Evolutionary conservation across 805 yeast genomes (phyloP).

Genomic region (Debaryomyces hansenii): DNA sequence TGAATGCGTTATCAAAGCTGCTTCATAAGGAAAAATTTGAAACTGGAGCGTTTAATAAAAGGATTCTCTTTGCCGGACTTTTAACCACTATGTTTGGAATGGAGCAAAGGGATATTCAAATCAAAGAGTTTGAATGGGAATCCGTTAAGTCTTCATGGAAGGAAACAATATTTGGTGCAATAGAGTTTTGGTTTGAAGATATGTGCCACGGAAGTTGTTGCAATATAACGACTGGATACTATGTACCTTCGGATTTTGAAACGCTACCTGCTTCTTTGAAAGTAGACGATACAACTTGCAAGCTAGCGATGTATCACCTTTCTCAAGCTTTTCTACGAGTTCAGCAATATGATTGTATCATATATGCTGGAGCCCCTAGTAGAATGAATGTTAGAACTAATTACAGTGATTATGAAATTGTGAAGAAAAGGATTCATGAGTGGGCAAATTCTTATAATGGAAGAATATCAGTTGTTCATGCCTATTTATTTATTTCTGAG

Average conservation of each 20-base stretch:
- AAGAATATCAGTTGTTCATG: constrained; percentile 54
- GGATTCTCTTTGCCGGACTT: constrained; percentile 14
- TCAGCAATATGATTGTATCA: constrained; percentile 23
- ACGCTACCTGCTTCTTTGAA: constrained; percentile 8
- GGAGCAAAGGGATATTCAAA: constrained; percentile 16
- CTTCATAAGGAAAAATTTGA: constrained; percentile 15
- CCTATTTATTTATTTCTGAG: constrained; percentile 57
- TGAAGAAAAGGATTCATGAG: constrained; percentile 47
- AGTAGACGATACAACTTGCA: constrained; percentile 13
- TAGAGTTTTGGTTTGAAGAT: constrained; percentile 18
- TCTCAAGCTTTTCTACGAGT: constrained; percentile 20
- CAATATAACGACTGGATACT: constrained; percentile 12
- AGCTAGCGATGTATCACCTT: constrained; percentile 18
- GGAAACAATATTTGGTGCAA: constrained; percentile 14
- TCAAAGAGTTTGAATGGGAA: constrained; percentile 18
- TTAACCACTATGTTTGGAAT: constrained; percentile 15
- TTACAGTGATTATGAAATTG: constrained; percentile 43
- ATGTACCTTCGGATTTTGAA: constrained; percentile 3
- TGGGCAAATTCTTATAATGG: constrained; percentile 52
- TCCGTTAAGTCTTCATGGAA: constrained; percentile 14
- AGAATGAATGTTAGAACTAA: constrained; percentile 43
- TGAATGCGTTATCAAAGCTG: constrained; percentile 17
- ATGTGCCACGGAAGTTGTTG: constrained; percentile 16
- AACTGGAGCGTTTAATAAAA: constrained; percentile 17
- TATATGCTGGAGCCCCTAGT: constrained; percentile 27